Percentiles rank a stretch among this genome's conserved stretches.
phyloP scores from a whole-genome alignment of 768 basidiomycete species.

The Tephrocybe sp. region DNA sequence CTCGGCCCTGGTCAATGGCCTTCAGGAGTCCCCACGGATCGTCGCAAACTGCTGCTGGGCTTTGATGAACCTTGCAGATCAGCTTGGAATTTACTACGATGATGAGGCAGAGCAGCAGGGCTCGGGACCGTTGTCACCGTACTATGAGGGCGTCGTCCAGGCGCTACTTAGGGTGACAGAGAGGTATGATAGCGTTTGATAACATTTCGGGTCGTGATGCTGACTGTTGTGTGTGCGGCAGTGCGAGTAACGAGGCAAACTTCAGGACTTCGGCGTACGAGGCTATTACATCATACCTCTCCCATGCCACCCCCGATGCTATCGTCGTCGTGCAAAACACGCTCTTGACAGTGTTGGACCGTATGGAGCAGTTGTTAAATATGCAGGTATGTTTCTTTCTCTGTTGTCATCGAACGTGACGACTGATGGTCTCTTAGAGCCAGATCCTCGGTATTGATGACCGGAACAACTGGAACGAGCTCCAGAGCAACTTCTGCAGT shows the following conservation, averaged over 20 bases:
- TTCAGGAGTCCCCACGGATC: conserved; percentile 82
- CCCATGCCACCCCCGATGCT: conserved; percentile 77
- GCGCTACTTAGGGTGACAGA: conserved; percentile 87
- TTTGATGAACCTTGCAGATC: conserved; percentile 92
- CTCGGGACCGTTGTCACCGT: conserved; percentile 73
- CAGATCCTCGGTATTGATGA: conserved; percentile 96
- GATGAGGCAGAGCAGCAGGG: conserved; percentile 56
- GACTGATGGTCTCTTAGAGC: conserved; percentile 54
- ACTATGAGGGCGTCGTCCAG: conserved; percentile 83
- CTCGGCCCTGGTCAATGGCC: conserved; percentile 76
- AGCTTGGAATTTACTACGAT: conserved; percentile 69
- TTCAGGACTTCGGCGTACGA: conserved; percentile 96
- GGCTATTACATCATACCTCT: conserved; percentile 85
- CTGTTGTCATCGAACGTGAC: too few species aligned
- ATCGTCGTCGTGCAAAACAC: conserved; percentile 83
- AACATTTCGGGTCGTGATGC: background rate
- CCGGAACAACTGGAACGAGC: conserved; percentile 97
- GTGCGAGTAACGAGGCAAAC: conserved; percentile 85
- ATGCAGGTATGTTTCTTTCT: conserved; percentile 62
- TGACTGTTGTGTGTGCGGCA: conserved; percentile 27
- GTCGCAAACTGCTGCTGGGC: conserved; percentile 96
- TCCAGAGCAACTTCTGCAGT: conserved; percentile 93
- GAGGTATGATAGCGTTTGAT: conserved; percentile 51
- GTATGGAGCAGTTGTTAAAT: conserved; percentile 85
- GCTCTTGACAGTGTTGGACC: conserved; percentile 74